Evolutionary conservation across 108 stramenopile genomes (phyloP).

Genomic region (Fragilaria crotonensis): DNA sequence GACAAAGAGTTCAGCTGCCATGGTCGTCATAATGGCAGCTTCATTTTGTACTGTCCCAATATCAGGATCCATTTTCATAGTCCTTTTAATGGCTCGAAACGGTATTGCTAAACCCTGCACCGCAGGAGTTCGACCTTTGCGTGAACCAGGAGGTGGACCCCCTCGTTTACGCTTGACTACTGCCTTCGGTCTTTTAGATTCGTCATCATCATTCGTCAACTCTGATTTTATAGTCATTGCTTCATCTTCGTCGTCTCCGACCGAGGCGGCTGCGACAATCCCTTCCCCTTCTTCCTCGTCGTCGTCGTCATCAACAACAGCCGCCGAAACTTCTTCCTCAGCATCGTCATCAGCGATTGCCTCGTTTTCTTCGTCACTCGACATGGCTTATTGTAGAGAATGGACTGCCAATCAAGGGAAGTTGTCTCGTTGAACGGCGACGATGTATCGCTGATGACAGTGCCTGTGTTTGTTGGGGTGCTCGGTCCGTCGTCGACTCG

Average conservation of each 20-base stretch:
- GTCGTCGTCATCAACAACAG: constrained; percentile 14
- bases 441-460: too few species aligned
- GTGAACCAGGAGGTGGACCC: constrained; percentile 17
- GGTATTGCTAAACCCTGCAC: constrained; percentile 71
- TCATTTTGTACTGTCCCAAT: constrained; percentile 85
- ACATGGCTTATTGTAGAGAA: too few species aligned
- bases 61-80: constrained; percentile 76
- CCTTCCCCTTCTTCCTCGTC: constrained; percentile 23
- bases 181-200: not conserved
- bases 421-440: too few species aligned
- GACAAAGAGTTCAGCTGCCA: constrained; percentile 70
- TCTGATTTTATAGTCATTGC: constrained; percentile 7
- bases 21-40: constrained; percentile 71
- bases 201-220: constrained; percentile 8
- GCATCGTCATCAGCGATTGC: not conserved
- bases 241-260: constrained; percentile 9
- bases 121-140: constrained; percentile 45
- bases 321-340: constrained; percentile 9
- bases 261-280: not conserved
- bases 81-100: constrained; percentile 73
- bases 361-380: constrained; percentile 1
- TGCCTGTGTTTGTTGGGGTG: too few species aligned
- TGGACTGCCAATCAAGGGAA: too few species aligned
- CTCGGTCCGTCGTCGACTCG: too few species aligned
- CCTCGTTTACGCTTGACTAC: constrained; percentile 7